These are phyloP conservation scores for Trametes maxima DNA, from an alignment of 768 basidiomycete species.

Conservation along the genomic window DNA sequence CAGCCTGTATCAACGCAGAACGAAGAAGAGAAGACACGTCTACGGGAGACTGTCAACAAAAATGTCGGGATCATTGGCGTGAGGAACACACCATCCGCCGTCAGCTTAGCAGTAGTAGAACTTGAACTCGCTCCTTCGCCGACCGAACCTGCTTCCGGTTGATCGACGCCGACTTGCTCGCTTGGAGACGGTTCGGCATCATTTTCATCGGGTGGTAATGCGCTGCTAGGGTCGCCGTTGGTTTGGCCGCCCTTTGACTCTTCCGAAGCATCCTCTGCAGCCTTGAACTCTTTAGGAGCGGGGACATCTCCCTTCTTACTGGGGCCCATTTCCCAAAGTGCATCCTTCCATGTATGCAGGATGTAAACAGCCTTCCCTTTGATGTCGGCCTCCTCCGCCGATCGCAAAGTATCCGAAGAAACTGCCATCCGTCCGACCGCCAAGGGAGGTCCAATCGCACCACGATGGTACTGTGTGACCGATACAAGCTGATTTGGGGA, in stretches of 20 bases:
- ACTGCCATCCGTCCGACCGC: constrained; percentile 76
- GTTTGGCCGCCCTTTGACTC: constrained; percentile 9
- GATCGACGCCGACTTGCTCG: background rate
- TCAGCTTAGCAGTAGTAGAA: constrained; percentile 16
- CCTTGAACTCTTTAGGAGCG: constrained; percentile 27
- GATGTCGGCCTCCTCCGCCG: constrained; percentile 38
- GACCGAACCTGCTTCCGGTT: constrained; percentile 29
- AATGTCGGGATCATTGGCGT: background rate
- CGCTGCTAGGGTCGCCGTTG: background rate
- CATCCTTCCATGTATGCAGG: constrained; percentile 77
- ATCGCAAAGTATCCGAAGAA: constrained; percentile 46
- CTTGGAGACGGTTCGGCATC: too few species aligned
- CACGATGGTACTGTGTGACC: constrained; percentile 53
- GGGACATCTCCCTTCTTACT: constrained; percentile 57
- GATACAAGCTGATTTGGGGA: constrained; percentile 58
- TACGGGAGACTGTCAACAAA: constrained; percentile 15
- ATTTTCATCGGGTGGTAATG: too few species aligned
- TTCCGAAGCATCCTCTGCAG: constrained; percentile 3
- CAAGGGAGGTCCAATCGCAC: constrained; percentile 55
- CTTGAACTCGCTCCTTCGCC: constrained; percentile 16
- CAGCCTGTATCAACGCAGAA: constrained; percentile 65
- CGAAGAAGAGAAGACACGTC: constrained; percentile 64
- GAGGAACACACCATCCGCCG: constrained; percentile 31
- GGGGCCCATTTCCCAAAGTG: constrained; percentile 67
- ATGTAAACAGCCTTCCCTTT: constrained; percentile 82